Percentiles rank a stretch among this genome's conserved stretches.
Conservation (phyloP, 179 eudicot genomes). For the Pouteria campechiana region DNA sequence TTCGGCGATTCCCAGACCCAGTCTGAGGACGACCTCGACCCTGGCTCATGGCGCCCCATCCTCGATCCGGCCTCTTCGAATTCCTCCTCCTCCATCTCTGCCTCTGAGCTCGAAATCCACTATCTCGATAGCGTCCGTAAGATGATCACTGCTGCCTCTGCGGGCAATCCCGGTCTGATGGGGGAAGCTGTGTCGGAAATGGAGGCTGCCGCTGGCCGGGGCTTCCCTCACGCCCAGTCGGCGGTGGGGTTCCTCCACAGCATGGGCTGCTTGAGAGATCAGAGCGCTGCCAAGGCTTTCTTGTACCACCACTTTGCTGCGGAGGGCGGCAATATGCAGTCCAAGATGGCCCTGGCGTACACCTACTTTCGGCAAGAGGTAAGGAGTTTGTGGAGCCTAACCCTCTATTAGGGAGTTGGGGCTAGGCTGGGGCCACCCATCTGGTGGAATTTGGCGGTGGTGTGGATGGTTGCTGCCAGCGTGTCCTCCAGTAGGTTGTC, state of each 20-base stretch:
- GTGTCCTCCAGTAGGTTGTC: no score
- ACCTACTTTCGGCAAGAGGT: constrained; percentile 78
- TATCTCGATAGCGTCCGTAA: constrained; percentile 44
- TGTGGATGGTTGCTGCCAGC: no score
- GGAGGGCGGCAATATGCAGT: constrained; percentile 58
- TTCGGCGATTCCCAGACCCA: constrained; percentile 41
- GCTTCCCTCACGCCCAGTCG: constrained; percentile 66
- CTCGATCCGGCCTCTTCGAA: constrained; percentile 29
- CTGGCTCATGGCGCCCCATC: constrained; percentile 74
- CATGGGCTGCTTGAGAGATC: constrained; percentile 57
- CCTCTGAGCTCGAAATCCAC: constrained; percentile 8
- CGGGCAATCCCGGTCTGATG: constrained; percentile 41
- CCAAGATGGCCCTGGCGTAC: constrained; percentile 85
- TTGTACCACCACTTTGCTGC: constrained; percentile 80
- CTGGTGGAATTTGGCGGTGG: no score
- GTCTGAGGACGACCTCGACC: constrained; percentile 61
- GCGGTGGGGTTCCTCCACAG: constrained; percentile 64
- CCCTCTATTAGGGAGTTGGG: no score
- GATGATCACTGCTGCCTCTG: constrained; percentile 36
- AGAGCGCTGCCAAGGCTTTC: constrained; percentile 54
- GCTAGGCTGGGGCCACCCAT: no score
- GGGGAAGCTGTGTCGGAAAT: constrained; percentile 59
- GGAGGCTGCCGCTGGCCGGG: constrained; percentile 49
- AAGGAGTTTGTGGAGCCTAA: no score
- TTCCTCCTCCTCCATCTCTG: neutral